A percentile compares a stretch with the other conserved stretches of the same genome.
Evolutionary conservation across 2,329 filamentous ascomycete genomes (phyloP).

Genomic region (Falciphora oryzae): DNA sequence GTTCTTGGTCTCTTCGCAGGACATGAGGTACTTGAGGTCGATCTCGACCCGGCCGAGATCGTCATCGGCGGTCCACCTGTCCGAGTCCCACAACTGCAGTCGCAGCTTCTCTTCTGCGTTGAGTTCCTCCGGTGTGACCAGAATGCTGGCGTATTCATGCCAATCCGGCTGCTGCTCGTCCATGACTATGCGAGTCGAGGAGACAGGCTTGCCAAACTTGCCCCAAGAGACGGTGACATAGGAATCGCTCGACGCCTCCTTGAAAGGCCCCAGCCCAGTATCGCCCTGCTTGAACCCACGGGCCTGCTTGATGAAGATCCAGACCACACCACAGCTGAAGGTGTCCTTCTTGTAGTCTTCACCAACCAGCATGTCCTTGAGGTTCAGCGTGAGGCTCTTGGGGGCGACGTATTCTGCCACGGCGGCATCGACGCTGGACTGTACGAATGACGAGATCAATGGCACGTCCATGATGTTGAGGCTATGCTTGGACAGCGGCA

Average conservation of each 20-base stretch:
- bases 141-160: slow-evolving; percentile 64
- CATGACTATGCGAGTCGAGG: slow-evolving; percentile 58
- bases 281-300: slow-evolving; percentile 69
- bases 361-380: slow-evolving; percentile 72
- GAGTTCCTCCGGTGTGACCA: slow-evolving; percentile 65
- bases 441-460: slow-evolving; percentile 68
- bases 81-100: slow-evolving; percentile 71
- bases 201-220: slow-evolving; percentile 67
- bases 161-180: slow-evolving; percentile 63
- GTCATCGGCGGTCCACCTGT: slow-evolving; percentile 66
- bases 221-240: slow-evolving; percentile 72
- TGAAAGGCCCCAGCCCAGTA: slow-evolving; percentile 47
- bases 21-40: slow-evolving; percentile 57
- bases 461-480: slow-evolving; percentile 72
- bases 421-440: slow-evolving; percentile 67
- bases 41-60: slow-evolving; percentile 69
- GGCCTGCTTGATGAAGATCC: slow-evolving; percentile 61
- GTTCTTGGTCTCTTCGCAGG: slow-evolving; percentile 50
- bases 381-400: slow-evolving; percentile 65
- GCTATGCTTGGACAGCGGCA: slow-evolving; percentile 62
- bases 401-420: slow-evolving; percentile 72
- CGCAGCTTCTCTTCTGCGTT: slow-evolving; percentile 66
- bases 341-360: slow-evolving; percentile 78
- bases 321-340: slow-evolving; percentile 54
- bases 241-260: slow-evolving; percentile 60